phyloP scores from a whole-genome alignment of 306 rosid species.

The Dryas octopetala region DNA sequence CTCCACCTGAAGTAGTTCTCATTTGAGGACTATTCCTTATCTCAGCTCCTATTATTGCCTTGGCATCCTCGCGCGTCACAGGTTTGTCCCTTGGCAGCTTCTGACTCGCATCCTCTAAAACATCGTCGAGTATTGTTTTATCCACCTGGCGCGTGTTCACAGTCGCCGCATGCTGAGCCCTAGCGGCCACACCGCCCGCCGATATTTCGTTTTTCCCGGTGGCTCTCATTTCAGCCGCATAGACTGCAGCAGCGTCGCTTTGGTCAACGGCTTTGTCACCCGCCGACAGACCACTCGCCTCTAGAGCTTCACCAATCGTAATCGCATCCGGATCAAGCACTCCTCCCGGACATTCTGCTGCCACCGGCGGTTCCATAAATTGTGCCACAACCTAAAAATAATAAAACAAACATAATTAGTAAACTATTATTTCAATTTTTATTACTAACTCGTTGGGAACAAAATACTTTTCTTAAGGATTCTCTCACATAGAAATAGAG shows the following conservation, averaged over 20 bases:
- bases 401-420: no score
- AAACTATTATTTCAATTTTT: no score
- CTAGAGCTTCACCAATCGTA: constrained; percentile 66
- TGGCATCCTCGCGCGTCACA: constrained; percentile 62
- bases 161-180: constrained; percentile 50
- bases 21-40: constrained; percentile 50
- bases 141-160: constrained; percentile 31
- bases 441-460: no score
- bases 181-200: constrained; percentile 38
- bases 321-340: constrained; percentile 39
- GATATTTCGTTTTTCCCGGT: constrained; percentile 19
- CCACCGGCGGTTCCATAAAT: constrained; percentile 50
- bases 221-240: constrained; percentile 52
- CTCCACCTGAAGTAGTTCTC: constrained; percentile 65
- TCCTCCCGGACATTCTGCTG: constrained; percentile 20
- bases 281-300: constrained; percentile 35
- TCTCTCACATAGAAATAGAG: no score
- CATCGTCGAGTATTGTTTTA: constrained; percentile 41
- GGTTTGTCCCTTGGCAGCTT: constrained; percentile 41
- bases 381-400: constrained; percentile 42
- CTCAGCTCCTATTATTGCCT: constrained; percentile 64
- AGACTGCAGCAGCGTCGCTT: constrained; percentile 53
- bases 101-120: constrained; percentile 42
- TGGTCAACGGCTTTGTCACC: constrained; percentile 48
- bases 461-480: no score